Evolutionary conservation across 2,329 filamentous ascomycete genomes (phyloP).

Genomic region (Talaromyces funiculosus): DNA sequence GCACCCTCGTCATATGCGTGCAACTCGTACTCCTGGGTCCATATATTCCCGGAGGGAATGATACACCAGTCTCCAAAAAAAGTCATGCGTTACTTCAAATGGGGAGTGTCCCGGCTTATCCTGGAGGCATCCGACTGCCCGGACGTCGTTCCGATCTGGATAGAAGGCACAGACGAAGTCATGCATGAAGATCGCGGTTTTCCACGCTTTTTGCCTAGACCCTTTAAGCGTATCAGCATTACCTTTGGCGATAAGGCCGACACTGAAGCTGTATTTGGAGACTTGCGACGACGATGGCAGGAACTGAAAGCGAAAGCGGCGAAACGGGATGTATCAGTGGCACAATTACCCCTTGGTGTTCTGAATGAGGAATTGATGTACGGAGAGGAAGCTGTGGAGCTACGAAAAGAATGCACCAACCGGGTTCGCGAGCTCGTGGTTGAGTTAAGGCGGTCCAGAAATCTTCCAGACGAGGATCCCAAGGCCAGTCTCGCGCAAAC

Average conservation of each 20-base stretch:
- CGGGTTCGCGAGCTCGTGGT: conserved; percentile 74
- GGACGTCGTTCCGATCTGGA: conserved; percentile 87
- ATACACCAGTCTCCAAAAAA: conserved; percentile 79
- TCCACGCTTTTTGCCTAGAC: conserved; percentile 73
- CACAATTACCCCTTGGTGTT: conserved; percentile 46
- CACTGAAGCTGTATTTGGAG: conserved; percentile 68
- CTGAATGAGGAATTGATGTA: conserved; percentile 61
- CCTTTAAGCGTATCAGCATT: conserved; percentile 64
- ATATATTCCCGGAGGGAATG: conserved; percentile 92
- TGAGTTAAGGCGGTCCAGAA: conserved; percentile 65
- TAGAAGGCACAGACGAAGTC: conserved; percentile 79
- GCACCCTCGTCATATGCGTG: conserved; percentile 66
- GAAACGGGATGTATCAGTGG: conserved; percentile 35
- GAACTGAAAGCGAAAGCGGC: conserved; percentile 54
- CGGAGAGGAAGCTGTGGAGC: conserved; percentile 66
- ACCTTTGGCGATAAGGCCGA: conserved; percentile 76
- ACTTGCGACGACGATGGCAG: conserved; percentile 69
- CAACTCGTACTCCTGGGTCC: conserved; percentile 76
- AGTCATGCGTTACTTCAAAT: conserved; percentile 94
- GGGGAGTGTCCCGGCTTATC: conserved; percentile 87
- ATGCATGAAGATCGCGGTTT: conserved; percentile 80
- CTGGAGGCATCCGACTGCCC: conserved; percentile 83
- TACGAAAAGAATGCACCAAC: conserved; percentile 74
- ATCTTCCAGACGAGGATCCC: conserved; percentile 74
- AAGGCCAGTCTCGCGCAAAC: conserved; percentile 73